phyloP scores from a whole-genome alignment of 371 early-diverging fungal genomes.

The Mucor irregularis region DNA sequence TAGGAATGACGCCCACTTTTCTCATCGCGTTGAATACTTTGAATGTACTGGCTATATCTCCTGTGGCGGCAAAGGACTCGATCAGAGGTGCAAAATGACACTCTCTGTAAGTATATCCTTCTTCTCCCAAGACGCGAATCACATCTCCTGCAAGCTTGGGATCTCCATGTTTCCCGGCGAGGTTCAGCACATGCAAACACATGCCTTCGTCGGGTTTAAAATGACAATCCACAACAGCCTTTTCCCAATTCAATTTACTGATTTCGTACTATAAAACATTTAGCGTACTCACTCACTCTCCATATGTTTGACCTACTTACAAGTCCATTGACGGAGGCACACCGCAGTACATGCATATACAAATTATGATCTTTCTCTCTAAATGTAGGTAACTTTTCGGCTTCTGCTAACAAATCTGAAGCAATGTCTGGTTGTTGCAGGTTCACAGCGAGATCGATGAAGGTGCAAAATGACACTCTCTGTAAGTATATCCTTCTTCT shows the following conservation, averaged over 20 bases:
- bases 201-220: conserved; percentile 63
- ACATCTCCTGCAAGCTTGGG: conserved; percentile 55
- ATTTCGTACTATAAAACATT: conserved; percentile 37
- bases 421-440: conserved; percentile 27
- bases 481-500: conserved; percentile 40
- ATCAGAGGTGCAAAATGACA: conserved; percentile 67
- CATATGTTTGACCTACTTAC: conserved; percentile 36
- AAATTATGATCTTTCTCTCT: conserved; percentile 22
- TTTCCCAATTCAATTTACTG: conserved; percentile 45
- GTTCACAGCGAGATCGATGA: conserved; percentile 22
- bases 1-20: conserved; percentile 44
- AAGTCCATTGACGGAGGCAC: conserved; percentile 41
- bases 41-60: conserved; percentile 58
- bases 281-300: no score
- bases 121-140: conserved; percentile 44
- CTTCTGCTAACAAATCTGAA: conserved; percentile 38
- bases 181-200: conserved; percentile 51
- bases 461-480: conserved; percentile 63
- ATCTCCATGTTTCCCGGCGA: conserved; percentile 62
- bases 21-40: conserved; percentile 61
- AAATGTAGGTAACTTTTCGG: conserved; percentile 32
- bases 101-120: conserved; percentile 51
- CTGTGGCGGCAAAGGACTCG: conserved; percentile 57
- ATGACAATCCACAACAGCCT: conserved; percentile 35
- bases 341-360: conserved; percentile 39